Evolutionary conservation across 257 asterid species (phyloP), one percentile per base, ranked within the genome.

Genomic region (Scutellaria minor): DNA sequence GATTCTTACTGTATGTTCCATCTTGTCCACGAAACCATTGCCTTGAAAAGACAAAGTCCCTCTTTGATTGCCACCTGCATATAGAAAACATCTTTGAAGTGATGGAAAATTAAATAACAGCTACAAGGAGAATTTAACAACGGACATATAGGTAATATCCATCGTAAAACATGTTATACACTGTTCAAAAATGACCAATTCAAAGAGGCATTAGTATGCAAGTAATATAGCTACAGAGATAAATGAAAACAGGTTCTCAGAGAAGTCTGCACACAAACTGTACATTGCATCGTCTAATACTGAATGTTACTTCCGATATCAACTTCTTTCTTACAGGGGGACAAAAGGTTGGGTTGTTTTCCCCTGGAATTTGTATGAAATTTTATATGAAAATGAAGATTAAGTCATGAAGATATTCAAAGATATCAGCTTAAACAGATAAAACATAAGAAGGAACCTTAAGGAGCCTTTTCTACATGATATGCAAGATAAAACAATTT

Each of bases 11-110:
- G 80, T 95, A 92, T 56, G 96, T 86, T 82, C 97, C 99, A 75
- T 95, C 99, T 84, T 95, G 98, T 75, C 94, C 97, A 40, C 88
- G 96, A 82, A 90, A 92, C 99, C 99, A 95, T 75, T 91, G 96
- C 83, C 99, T 83, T 65, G 99, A 92, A 81, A 88, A 95, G 64
- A 92, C 90, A 71, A 95, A 95, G 80, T 95, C 99, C 85, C 86
- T 88, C 85, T 85, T 95, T 18, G 91, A 78, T 56, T 85, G 87
- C 98, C 99, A 83, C 99, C 99, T 95, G 94, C 79, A 82, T 41
- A 74, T 31, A 72, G 45, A 63, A 59, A 61, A 41, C 66, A 71
- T 24, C 40, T 71, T 51, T 9, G 71, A 45, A 22, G 63, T 31
- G 40, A 64, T 44, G 48, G 73, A 9, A 68, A 72, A 68, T 20